These are phyloP conservation scores for Poa annua DNA, from an alignment of 176 grass and related monocot species.

Conservation along the genomic window DNA sequence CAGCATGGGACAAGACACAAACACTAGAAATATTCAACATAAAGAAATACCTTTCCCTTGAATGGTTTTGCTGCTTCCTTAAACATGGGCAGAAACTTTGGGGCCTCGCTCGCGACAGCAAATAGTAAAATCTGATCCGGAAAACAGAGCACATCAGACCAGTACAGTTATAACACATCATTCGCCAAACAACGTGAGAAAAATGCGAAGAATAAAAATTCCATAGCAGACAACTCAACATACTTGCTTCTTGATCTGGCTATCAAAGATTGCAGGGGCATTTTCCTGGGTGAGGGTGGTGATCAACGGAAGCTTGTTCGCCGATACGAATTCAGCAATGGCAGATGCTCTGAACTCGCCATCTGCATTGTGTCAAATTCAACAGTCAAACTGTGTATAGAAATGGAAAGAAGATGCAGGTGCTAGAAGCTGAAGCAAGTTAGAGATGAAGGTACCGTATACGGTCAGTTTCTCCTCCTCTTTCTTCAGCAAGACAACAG, in stretches of 20 bases:
- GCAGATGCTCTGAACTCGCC: constrained; percentile 72
- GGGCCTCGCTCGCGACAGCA: constrained; percentile 71
- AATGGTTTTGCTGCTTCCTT: constrained; percentile 86
- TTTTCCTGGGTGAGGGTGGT: constrained; percentile 76
- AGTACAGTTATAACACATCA: constrained; percentile 28
- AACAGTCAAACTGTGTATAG: not conserved
- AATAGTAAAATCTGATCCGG: constrained; percentile 73
- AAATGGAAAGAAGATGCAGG: not conserved
- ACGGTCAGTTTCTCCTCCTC: constrained; percentile 85
- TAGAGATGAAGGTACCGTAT: constrained; percentile 61
- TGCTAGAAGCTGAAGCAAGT: constrained; percentile 18
- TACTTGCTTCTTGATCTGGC: constrained; percentile 93
- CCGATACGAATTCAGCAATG: constrained; percentile 75
- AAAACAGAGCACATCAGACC: constrained; percentile 24
- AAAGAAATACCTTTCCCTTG: constrained; percentile 81
- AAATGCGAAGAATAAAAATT: not conserved
- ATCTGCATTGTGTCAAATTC: constrained; percentile 46
- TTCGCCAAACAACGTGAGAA: not conserved
- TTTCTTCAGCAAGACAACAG: constrained; percentile 83
- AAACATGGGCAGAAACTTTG: constrained; percentile 61
- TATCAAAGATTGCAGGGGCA: constrained; percentile 81
- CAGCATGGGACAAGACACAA: constrained; percentile 9
- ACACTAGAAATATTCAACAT: not conserved
- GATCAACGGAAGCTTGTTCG: constrained; percentile 87
- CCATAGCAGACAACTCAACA: constrained; percentile 11